Percentiles rank a stretch among this genome's conserved stretches.
phyloP scores from a whole-genome alignment of 441 rosid species.

The Jatropha podagrica region DNA sequence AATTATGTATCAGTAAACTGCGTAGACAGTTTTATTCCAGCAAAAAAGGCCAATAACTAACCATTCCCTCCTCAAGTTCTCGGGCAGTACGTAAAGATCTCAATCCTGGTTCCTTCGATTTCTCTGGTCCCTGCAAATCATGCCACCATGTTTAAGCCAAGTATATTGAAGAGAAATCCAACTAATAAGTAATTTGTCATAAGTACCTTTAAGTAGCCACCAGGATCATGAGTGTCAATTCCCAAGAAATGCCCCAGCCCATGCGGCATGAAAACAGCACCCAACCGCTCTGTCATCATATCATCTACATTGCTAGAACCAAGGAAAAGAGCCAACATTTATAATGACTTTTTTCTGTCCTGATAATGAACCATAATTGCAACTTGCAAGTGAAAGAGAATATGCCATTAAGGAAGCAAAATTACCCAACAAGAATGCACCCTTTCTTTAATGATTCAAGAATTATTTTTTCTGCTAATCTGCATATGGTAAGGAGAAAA shows the following conservation, averaged over 20 bases:
- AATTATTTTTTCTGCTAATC: constrained; percentile 83
- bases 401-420: constrained; percentile 13
- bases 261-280: constrained; percentile 77
- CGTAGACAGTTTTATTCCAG: not conserved
- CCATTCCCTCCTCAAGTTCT: constrained; percentile 83
- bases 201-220: constrained; percentile 76
- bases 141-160: constrained; percentile 15
- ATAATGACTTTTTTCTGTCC: constrained; percentile 15
- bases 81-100: constrained; percentile 74
- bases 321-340: constrained; percentile 17
- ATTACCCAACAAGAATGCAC: constrained; percentile 68
- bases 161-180: constrained; percentile 7
- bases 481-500: constrained; percentile 32
- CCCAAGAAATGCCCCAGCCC: constrained; percentile 82
- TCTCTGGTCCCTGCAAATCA: constrained; percentile 62
- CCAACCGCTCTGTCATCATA: constrained; percentile 79
- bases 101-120: constrained; percentile 76
- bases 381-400: constrained; percentile 17
- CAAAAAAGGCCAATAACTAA: constrained; percentile 28
- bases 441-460: constrained; percentile 75
- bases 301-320: constrained; percentile 60
- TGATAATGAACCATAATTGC: constrained; percentile 20
- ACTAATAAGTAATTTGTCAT: not conserved
- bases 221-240: constrained; percentile 93
- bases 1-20: no score